A percentile compares a stretch with the other conserved stretches of the same genome.
These are phyloP conservation scores for Avena eriantha DNA, from an alignment of 176 grass and related monocot genomes.

Conservation along the genomic window DNA sequence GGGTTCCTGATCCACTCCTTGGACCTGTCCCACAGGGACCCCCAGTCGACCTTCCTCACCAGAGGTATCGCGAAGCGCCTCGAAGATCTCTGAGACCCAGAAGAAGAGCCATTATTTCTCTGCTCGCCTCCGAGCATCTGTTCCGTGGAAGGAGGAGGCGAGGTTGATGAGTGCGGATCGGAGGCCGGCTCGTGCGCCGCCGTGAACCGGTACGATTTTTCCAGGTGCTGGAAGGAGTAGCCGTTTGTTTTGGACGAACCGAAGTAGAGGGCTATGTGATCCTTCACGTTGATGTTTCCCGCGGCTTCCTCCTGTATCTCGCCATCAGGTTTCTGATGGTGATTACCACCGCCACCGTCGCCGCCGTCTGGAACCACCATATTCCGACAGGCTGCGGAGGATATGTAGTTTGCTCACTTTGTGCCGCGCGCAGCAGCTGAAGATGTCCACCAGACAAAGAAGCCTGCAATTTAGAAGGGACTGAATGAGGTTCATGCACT, in stretches of 20 bases:
- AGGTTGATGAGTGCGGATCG: not conserved
- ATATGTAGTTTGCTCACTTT: not conserved
- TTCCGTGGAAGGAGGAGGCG: conserved; percentile 16
- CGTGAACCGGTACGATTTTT: not conserved
- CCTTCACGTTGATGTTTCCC: conserved; percentile 31
- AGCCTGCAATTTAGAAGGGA: not conserved
- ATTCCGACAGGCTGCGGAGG: not conserved
- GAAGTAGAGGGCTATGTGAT: conserved; percentile 38
- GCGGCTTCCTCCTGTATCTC: conserved; percentile 48
- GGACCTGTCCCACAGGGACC: conserved; percentile 46
- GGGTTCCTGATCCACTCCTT: conserved; percentile 77
- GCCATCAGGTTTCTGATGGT: conserved; percentile 47
- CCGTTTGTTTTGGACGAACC: conserved; percentile 38
- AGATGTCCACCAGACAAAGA: not conserved
- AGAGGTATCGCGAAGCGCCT: conserved; percentile 45
- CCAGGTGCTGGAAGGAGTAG: conserved; percentile 3
- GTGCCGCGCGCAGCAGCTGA: not conserved
- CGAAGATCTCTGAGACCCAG: not conserved
- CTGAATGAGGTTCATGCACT: not conserved
- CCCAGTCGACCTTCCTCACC: conserved; percentile 70
- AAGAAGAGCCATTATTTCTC: not conserved
- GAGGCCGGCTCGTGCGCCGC: not conserved
- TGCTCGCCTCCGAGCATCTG: conserved; percentile 18
- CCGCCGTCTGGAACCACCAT: conserved; percentile 28
- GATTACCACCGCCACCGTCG: not conserved